Evolutionary conservation across 352 stramenopile genomes (phyloP), one percentile per base, ranked within the genome.

Genomic region (Globisporangium echinulatum): DNA sequence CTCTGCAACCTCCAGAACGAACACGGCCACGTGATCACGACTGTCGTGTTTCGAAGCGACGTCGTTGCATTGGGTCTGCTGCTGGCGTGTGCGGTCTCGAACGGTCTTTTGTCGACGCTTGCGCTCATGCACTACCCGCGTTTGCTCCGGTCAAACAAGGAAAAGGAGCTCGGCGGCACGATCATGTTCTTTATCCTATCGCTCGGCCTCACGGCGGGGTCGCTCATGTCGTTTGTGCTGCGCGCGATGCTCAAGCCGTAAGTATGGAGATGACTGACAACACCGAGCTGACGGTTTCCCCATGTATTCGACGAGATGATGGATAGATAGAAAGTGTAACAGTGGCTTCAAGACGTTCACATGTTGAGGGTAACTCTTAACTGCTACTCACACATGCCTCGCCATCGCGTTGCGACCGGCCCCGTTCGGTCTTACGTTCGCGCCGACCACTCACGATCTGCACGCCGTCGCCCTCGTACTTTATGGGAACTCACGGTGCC

Each of bases 151-250:
- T 74, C 68, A 39, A 85, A 74, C 59, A 68, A 67, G 40, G 85
- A 88, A 50, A 92, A 92, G 53, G 80, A 90, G 54, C 50, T 90
- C 17, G 77, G 79, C 44, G 79, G 85, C 44, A 88, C 77, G 37
- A 66, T 91, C 66, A 90, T 94, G 79, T 91, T 92, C 66, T 90
- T 92, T 52, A 72, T 88, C 52, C 66, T 94, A 15, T 90, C 80
- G 4, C 62, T 89, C 7, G 85, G 85, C 11, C 73, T 92, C 56
- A 89, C 74, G 3, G 71, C 68, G 7, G 85, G 85, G 47, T 87
- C 82, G 48, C 69, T 94, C 63, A 81, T 89, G 63, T 89, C 80
- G 19, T 94, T 94, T 53, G 72, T 86, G 40, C 62, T 91, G 8
- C 68, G 77, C 36, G 79, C 84, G 39, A 88, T 92, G 78, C 69